Evolutionary conservation across 257 asterid genomes (phyloP).

Genomic region (Gentiana dahurica): DNA sequence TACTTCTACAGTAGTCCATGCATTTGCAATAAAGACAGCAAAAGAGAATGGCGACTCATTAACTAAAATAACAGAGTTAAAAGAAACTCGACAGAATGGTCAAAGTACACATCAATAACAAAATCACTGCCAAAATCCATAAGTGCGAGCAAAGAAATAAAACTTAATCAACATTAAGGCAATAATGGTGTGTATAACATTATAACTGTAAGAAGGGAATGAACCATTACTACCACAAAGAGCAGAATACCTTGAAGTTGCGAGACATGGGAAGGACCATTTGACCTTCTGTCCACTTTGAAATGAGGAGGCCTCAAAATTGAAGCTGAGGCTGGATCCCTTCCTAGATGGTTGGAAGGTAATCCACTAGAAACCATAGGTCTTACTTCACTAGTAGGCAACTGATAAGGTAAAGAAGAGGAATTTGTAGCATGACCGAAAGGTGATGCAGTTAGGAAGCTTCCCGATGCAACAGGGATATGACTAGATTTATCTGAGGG

Average conservation of each 20-base stretch:
- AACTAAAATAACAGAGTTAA: too few relatives aligned
- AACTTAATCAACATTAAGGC: too few relatives aligned
- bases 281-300: conserved; percentile 59
- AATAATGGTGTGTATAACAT: too few relatives aligned
- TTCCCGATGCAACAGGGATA: conserved; percentile 37
- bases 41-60: neutral
- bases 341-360: conserved; percentile 40
- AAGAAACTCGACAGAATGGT: neutral
- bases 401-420: conserved; percentile 65
- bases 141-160: too few relatives aligned
- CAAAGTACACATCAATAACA: neutral
- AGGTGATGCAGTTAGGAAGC: conserved; percentile 36
- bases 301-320: conserved; percentile 50
- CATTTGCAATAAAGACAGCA: neutral
- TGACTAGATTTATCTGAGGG: conserved; percentile 51
- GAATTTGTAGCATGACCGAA: conserved; percentile 36
- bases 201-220: too few relatives aligned
- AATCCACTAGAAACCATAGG: conserved; percentile 42
- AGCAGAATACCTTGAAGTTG: conserved; percentile 55
- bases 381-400: conserved; percentile 82
- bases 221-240: neutral
- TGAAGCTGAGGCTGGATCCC: conserved; percentile 36
- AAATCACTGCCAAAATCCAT: neutral
- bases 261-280: conserved; percentile 46
- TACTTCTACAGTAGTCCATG: neutral